These are phyloP conservation scores for Kondoa malvinella DNA, from an alignment of 768 basidiomycete genomes.

Conservation along the genomic window DNA sequence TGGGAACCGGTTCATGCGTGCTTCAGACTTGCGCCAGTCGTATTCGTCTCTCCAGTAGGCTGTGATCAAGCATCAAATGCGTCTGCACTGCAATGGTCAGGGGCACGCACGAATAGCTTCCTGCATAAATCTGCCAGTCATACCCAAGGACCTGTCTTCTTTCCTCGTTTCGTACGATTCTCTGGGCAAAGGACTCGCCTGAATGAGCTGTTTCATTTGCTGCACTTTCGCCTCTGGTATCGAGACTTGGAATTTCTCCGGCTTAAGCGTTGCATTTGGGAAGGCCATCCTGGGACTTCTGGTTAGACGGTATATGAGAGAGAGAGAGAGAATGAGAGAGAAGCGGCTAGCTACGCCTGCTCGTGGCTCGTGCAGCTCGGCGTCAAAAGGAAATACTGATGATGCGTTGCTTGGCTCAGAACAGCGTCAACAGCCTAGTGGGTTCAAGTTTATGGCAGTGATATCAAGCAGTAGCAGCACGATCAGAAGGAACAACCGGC, in stretches of 20 bases:
- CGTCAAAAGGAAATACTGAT: too few relatives aligned
- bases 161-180: conserved; percentile 12
- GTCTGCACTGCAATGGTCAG: neutral
- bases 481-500: too few relatives aligned
- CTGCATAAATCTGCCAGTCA: conserved; percentile 14
- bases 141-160: conserved; percentile 5
- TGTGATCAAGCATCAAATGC: neutral
- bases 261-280: neutral
- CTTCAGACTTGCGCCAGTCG: conserved; percentile 20
- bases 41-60: conserved; percentile 19
- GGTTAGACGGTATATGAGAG: neutral
- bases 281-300: neutral
- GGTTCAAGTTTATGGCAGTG: too few relatives aligned
- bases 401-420: too few relatives aligned
- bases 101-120: conserved; percentile 11
- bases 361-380: too few relatives aligned
- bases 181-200: conserved; percentile 1
- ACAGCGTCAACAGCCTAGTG: too few relatives aligned
- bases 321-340: too few relatives aligned
- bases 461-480: too few relatives aligned
- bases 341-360: too few relatives aligned
- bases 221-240: neutral
- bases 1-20: conserved; percentile 19
- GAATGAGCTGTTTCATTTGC: neutral
- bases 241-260: neutral